Percentiles rank a stretch among this genome's conserved stretches.
Evolutionary conservation across 176 grass and related monocot genomes (phyloP).

Genomic region (Areca catechu): DNA sequence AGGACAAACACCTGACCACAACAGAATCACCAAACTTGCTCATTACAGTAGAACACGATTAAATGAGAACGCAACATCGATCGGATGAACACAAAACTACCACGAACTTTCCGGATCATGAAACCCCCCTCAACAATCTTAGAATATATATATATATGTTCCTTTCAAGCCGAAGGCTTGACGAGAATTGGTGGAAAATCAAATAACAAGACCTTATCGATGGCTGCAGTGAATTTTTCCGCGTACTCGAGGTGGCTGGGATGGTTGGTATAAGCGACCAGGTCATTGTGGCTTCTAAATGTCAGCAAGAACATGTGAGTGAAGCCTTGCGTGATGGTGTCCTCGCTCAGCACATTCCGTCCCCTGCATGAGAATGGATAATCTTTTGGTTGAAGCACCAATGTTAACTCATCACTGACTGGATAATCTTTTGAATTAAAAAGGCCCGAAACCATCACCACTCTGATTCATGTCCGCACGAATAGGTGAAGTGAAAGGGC

Average conservation of each 20-base stretch:
- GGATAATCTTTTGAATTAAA: not conserved
- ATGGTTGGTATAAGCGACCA: conserved; percentile 28
- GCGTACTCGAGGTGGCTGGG: conserved; percentile 38
- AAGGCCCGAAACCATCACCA: not conserved
- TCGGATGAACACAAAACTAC: too few species aligned
- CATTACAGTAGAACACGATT: too few species aligned
- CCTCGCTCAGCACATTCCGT: conserved; percentile 24
- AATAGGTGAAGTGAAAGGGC: too few species aligned
- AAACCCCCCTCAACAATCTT: too few species aligned
- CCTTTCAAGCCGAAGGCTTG: conserved; percentile 20
- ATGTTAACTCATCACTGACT: not conserved
- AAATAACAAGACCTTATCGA: conserved; percentile 55
- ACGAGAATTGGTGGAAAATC: conserved; percentile 49
- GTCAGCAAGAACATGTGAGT: conserved; percentile 35
- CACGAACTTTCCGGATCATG: too few species aligned
- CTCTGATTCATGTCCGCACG: too few species aligned
- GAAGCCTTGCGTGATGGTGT: conserved; percentile 38
- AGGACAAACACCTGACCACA: too few species aligned
- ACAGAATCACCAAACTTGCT: too few species aligned
- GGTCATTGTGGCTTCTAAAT: conserved; percentile 24
- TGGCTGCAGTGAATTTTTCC: conserved; percentile 39
- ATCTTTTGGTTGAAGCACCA: not conserved
- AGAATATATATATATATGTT: too few species aligned
- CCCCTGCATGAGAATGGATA: conserved; percentile 29
- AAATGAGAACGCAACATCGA: too few species aligned